phyloP scores from a whole-genome alignment of 73 alveolate genomes.

The Paramecium biaurelia region DNA sequence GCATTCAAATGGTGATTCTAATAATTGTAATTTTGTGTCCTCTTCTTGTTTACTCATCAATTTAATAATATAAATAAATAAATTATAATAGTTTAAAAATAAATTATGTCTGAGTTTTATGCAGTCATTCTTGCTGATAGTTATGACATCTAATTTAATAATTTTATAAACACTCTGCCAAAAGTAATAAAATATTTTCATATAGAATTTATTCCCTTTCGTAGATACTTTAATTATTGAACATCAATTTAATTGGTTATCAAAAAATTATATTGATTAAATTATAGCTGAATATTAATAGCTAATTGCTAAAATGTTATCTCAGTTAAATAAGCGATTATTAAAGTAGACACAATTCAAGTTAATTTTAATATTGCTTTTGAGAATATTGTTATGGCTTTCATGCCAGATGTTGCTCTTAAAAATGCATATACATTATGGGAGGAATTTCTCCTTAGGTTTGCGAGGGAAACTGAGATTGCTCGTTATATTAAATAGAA shows the following conservation, averaged over 20 bases:
- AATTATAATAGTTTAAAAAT: neutral
- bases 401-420: neutral
- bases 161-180: neutral
- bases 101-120: neutral
- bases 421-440: neutral
- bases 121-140: neutral
- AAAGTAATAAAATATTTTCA: neutral
- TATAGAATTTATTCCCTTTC: neutral
- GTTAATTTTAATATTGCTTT: neutral
- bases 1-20: conserved; percentile 78
- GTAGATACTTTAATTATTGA: neutral
- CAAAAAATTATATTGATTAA: neutral
- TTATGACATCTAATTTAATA: neutral
- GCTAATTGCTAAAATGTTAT: too few relatives aligned
- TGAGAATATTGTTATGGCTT: neutral
- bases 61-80: too few relatives aligned
- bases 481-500: neutral
- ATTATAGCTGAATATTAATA: too few relatives aligned
- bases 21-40: neutral
- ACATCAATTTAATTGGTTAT: neutral
- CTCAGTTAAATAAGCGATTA: too few relatives aligned
- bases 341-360: neutral
- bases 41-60: conserved; percentile 66
- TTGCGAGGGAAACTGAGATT: neutral
- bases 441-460: neutral